Base-by-base conservation (phyloP, 2,329 filamentous ascomycete genomes). In the Aspergillus persii region DNA sequence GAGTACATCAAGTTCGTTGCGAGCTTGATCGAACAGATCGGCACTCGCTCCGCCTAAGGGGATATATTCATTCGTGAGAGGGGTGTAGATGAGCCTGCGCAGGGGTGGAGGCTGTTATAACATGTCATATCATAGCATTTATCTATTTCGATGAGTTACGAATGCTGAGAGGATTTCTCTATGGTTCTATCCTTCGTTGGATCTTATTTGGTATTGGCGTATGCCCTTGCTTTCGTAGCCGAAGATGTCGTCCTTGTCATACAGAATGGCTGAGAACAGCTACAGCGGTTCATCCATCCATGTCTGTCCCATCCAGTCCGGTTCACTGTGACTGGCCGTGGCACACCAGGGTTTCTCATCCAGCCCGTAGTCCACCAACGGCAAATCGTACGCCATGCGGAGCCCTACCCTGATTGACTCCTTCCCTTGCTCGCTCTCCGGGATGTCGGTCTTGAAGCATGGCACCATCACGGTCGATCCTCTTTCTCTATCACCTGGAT, bases 311-410 rank as follows among this genome's bases (percentile, higher is more conserved):
- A 76, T 79, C 78, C 85, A 85, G 76, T 94, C 91, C 11, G 83
- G 84, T 53, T 68, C 62, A 53, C 59, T 36, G 69, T 93, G 83
- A 1, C 69, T 69, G 68, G 81, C 77, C 2, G 84, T 87, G 3
- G 89, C 88, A 60, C 89, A 90, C 93, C 92, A 96, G 1, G 92
- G 92, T 50, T 83, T 77, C 68, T 96, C 91, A 4, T 75, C 72
- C 7, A 74, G 63, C 0, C 71, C 77, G 68, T 96, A 96, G 6
- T 79, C 78, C 52, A 85, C 84, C 30, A 96, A 73, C 0, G 92
- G 92, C 6, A 93, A 75, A 73, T 87, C 87, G 73, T 96, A 96
- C n/a, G 92, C 91, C 76, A 96, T 87, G 15, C 92, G 83, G 30
- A 94, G 77, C 0, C 89, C 90, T 3, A 96, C 81, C 0, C 87